A percentile compares a stretch with the other conserved stretches of the same genome.
phyloP scores from a whole-genome alignment of 495 filamentous ascomycete genomes.

The Penicillium antarcticum region DNA sequence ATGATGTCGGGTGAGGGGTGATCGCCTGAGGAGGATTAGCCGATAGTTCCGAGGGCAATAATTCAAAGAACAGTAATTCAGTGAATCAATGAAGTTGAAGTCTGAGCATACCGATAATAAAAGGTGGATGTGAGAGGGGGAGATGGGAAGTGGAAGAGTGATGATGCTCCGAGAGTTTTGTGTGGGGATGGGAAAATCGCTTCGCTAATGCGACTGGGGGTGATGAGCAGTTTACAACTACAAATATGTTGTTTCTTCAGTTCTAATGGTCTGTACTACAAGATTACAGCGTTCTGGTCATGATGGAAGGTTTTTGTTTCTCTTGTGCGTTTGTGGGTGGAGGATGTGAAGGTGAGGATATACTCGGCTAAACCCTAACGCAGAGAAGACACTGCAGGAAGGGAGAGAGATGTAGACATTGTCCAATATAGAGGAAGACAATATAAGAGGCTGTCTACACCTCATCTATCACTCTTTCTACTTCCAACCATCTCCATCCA shows the following conservation, averaged over 20 bases:
- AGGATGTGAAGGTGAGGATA: conserved; percentile 1
- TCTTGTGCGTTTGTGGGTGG: conserved; percentile 18
- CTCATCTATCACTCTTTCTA: too few relatives aligned
- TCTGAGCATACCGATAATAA: conserved; percentile 9
- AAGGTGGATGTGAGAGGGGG: conserved; percentile 1
- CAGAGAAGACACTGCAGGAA: background rate
- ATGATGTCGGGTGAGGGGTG: conserved; percentile 36
- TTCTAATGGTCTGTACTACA: background rate
- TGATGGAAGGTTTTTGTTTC: background rate
- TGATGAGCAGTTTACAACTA: conserved; percentile 10
- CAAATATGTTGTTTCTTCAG: background rate
- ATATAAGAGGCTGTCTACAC: too few relatives aligned
- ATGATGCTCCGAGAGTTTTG: conserved; percentile 24
- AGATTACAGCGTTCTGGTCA: too few relatives aligned
- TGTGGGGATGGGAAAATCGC: conserved; percentile 22
- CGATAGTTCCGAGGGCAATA: conserved; percentile 1
- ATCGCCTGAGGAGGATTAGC: conserved; percentile 22
- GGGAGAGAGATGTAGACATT: too few relatives aligned
- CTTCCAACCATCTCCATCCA: background rate
- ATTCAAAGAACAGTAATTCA: background rate
- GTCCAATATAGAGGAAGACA: too few relatives aligned
- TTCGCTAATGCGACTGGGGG: conserved; percentile 30
- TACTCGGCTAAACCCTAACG: conserved; percentile 48
- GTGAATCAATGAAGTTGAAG: background rate
- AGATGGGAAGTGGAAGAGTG: conserved; percentile 12